Percentiles rank a stretch among this genome's conserved stretches.
Conservation (phyloP, 257 asterid genomes). For the Primulina eburnea region DNA sequence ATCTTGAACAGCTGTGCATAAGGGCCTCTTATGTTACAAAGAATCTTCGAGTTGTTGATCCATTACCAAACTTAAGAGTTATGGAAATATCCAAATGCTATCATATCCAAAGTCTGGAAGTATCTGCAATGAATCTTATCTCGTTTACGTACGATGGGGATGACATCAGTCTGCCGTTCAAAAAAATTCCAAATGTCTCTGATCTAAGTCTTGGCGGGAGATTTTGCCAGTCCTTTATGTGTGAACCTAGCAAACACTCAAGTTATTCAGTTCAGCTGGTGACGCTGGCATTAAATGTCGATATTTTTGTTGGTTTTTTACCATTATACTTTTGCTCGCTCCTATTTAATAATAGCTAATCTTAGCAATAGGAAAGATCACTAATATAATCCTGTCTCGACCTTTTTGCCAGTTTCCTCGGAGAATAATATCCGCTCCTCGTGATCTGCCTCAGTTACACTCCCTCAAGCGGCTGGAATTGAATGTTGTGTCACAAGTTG, state of each 20-base stretch:
- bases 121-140: neutral
- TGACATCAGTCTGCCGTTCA: neutral
- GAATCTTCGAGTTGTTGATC: slow-evolving; percentile 15
- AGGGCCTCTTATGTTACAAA: neutral
- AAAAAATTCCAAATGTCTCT: slow-evolving; percentile 8
- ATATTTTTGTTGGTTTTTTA: neutral
- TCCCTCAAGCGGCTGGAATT: too few relatives aligned
- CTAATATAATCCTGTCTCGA: neutral
- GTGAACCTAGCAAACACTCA: slow-evolving; percentile 12
- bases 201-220: neutral
- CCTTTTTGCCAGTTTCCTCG: too few relatives aligned
- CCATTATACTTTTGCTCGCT: neutral
- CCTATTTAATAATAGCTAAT: neutral
- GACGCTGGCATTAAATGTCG: slow-evolving; percentile 1
- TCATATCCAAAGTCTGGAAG: neutral
- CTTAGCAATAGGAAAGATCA: neutral
- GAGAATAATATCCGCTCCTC: too few relatives aligned
- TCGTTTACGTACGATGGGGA: neutral
- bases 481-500: too few relatives aligned
- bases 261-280: slow-evolving; percentile 17
- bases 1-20: neutral
- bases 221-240: neutral
- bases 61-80: neutral
- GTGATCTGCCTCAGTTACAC: too few relatives aligned
- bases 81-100: neutral